phyloP scores from a whole-genome alignment of 2,329 filamentous ascomycete species.

The Onygenales sp. region DNA sequence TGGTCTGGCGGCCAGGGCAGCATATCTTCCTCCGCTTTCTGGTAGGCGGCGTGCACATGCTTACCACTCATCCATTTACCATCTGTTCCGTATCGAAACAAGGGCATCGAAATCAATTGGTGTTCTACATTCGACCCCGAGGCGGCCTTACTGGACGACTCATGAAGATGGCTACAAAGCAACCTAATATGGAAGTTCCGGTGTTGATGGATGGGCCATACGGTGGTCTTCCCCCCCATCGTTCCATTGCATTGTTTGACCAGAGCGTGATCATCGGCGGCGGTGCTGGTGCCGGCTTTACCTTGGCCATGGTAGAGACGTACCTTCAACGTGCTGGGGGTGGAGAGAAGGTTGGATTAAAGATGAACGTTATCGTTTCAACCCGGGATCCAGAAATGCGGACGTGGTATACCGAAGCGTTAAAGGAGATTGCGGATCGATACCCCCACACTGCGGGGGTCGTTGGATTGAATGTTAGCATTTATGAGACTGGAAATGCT shows the following conservation, averaged over 20 bases:
- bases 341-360: not conserved
- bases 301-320: slow-evolving; percentile 40
- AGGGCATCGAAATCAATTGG: slow-evolving; percentile 26
- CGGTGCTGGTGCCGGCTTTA: slow-evolving; percentile 48
- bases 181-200: slow-evolving; percentile 27
- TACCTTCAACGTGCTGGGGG: slow-evolving; percentile 13
- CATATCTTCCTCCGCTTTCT: slow-evolving; percentile 48
- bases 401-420: slow-evolving; percentile 13
- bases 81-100: slow-evolving; percentile 40
- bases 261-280: slow-evolving; percentile 43
- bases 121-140: slow-evolving; percentile 45
- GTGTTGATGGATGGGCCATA: slow-evolving; percentile 52
- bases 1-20: slow-evolving; percentile 44
- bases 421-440: slow-evolving; percentile 4
- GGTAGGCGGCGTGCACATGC: slow-evolving; percentile 32
- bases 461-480: slow-evolving; percentile 11
- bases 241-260: slow-evolving; percentile 32
- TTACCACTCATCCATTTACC: slow-evolving; percentile 47
- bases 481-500: slow-evolving; percentile 16
- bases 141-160: slow-evolving; percentile 43
- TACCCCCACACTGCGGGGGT: slow-evolving; percentile 10
- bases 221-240: slow-evolving; percentile 36
- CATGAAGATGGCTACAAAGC: slow-evolving; percentile 27
- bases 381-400: slow-evolving; percentile 2
- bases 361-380: not conserved